A percentile compares a stretch with the other conserved stretches of the same genome.
Evolutionary conservation across 352 stramenopile species (phyloP).

Genomic region (Globisporangium megalacanthum): DNA sequence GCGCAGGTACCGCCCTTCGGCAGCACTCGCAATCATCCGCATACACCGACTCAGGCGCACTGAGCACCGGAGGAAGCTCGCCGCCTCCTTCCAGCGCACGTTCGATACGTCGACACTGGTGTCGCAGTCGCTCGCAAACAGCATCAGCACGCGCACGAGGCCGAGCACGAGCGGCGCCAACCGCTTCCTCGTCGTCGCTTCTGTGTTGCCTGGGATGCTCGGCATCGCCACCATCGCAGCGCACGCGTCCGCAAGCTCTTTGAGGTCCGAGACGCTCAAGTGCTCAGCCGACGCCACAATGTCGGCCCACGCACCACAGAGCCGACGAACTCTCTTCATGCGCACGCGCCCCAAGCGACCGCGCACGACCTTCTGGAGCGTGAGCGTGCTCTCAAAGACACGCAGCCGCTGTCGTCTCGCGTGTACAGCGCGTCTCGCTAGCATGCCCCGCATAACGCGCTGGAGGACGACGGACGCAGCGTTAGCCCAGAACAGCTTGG

Average conservation of each 20-base stretch:
- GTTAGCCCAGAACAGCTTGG: constrained; percentile 63
- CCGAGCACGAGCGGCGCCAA: constrained; percentile 58
- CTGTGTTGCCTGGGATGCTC: background rate
- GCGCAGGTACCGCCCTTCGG: constrained; percentile 30
- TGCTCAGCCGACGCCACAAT: constrained; percentile 16
- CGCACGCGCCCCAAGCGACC: constrained; percentile 51
- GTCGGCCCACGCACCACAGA: constrained; percentile 27
- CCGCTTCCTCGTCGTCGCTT: constrained; percentile 11
- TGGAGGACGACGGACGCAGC: constrained; percentile 55
- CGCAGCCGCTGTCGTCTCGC: constrained; percentile 15
- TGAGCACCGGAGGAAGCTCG: constrained; percentile 44
- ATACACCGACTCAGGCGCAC: constrained; percentile 43
- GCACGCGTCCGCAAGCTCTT: constrained; percentile 56
- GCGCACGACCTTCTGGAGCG: constrained; percentile 54
- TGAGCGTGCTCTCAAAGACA: constrained; percentile 18
- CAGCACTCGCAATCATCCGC: constrained; percentile 40
- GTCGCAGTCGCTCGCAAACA: constrained; percentile 55
- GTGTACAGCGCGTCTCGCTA: constrained; percentile 33
- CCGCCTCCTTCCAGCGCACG: constrained; percentile 57
- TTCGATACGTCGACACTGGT: constrained; percentile 44
- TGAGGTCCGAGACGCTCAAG: constrained; percentile 32
- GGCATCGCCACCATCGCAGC: constrained; percentile 44
- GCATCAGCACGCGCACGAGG: constrained; percentile 63
- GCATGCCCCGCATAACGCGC: constrained; percentile 40
- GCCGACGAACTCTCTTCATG: constrained; percentile 44